Evolutionary conservation across 2,329 filamentous ascomycete genomes (phyloP), one percentile per base, ranked within the genome.

Genomic region (Metarhizium brunneum): DNA sequence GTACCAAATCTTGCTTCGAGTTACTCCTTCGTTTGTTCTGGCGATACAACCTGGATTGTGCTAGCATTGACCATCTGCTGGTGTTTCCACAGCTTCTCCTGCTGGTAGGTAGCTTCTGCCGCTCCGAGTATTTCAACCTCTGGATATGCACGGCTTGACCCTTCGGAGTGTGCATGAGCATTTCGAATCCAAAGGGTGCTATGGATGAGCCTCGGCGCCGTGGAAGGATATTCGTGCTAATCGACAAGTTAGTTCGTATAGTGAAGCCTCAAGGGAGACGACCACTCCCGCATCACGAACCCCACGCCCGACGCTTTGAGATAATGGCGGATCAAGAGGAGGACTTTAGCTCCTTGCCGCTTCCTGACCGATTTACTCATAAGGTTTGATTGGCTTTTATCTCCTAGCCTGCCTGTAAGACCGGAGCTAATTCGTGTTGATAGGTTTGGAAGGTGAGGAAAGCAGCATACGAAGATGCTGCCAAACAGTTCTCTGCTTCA

Each of bases 401-500:
- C 2, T n/a, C 50, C 20, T 35, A 38, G 10, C 10, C 18, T 11
- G 49, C 36, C 55, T 49, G 32, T 52, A 6, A 10, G 32, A 40
- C 8, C 6, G 8, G 18, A 30, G 43, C 59, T 61, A 54, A 64
- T 52, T 57, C 57, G 51, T 55, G 35, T 53, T 3, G 5, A 4
- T 30, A 88, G 87, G 83, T 88, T 66, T 99, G 94, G 94, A 99
- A 99, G 80, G 92, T 95, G 47, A 84, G 94, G 66, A 99, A 99
- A 75, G 85, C 84, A 67, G 94, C 86, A 54, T 99, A 97, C 69
- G 94, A 99, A 78, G 90, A 94, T 62, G 92, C 90, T 20, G 83
- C 87, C 45, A 92, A 94, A 71, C 83, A 86, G 62, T 97, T 99
- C 70, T 86, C 91, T 68, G 77, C 83, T 57, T 90, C 92, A 6